Conservation (phyloP, 202 grass and related monocot species). For the Alloteropsis angusta region DNA sequence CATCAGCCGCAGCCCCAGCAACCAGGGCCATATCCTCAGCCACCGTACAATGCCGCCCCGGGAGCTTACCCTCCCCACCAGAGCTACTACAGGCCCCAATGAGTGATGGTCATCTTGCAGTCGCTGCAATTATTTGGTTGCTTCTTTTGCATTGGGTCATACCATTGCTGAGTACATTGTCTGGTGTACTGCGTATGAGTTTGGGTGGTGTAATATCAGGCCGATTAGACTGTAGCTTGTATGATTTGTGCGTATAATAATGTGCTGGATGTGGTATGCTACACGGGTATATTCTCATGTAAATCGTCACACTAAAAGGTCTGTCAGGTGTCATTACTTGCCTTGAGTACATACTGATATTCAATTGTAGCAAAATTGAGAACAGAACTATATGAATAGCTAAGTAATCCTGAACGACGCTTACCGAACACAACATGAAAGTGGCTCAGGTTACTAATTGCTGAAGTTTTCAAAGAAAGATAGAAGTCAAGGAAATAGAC, state of each 20-base stretch:
- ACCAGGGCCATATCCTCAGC: constrained; percentile 38
- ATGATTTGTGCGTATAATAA: constrained; percentile 55
- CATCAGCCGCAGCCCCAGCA: constrained; percentile 50
- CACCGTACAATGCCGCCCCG: constrained; percentile 50
- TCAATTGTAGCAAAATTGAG: not conserved
- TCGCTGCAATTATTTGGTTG: constrained; percentile 4
- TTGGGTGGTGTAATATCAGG: constrained; percentile 32
- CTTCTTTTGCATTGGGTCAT: constrained; percentile 5
- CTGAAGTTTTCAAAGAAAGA: not conserved
- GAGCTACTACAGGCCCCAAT: constrained; percentile 78
- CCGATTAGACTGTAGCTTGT: constrained; percentile 24
- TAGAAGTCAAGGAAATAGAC: no score
- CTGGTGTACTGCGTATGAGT: constrained; percentile 15
- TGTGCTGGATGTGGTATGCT: constrained; percentile 11
- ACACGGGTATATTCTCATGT: not conserved
- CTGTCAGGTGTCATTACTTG: not conserved
- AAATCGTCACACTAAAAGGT: not conserved
- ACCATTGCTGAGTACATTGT: constrained; percentile 24
- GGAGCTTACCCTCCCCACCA: constrained; percentile 57
- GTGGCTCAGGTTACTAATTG: not conserved
- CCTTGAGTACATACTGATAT: not conserved
- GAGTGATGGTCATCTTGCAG: not conserved
- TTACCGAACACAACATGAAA: not conserved
- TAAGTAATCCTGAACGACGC: not conserved
- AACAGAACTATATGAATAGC: not conserved